Evolutionary conservation across 345 rosid species (phyloP).

Genomic region (Brassica juncea): DNA sequence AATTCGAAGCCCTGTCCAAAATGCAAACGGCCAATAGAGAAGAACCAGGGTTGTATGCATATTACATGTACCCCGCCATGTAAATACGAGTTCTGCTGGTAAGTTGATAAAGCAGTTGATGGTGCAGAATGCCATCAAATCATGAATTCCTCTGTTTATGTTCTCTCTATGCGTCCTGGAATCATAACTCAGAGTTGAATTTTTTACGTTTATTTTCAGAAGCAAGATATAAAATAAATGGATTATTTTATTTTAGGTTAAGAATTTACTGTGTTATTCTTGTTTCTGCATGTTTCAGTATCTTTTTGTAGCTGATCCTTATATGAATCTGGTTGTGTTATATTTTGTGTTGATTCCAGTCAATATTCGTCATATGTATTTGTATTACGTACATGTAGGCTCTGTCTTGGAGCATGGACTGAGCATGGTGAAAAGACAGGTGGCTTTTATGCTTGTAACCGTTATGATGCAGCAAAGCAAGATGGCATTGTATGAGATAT

Average conservation of each 20-base stretch:
- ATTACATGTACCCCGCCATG: conserved; percentile 88
- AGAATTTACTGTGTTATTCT: neutral
- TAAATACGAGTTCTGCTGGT: conserved; percentile 81
- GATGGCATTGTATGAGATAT: conserved; percentile 69
- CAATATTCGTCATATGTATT: neutral
- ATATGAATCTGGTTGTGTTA: conserved; percentile 14
- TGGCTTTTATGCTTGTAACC: conserved; percentile 77
- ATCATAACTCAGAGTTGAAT: neutral
- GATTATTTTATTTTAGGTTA: neutral
- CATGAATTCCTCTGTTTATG: neutral
- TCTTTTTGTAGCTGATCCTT: conserved; percentile 1
- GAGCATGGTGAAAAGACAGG: conserved; percentile 84
- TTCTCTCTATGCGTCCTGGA: neutral
- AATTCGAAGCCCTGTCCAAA: conserved; percentile 84
- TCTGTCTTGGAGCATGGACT: conserved; percentile 75
- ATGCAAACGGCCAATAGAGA: conserved; percentile 81
- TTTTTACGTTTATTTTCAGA: conserved; percentile 4
- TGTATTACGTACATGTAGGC: conserved; percentile 53
- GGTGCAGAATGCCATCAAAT: neutral
- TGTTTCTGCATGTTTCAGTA: conserved; percentile 10
- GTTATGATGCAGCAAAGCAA: conserved; percentile 83
- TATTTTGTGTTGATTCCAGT: neutral
- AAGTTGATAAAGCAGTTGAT: conserved; percentile 32
- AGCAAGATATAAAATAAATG: neutral
- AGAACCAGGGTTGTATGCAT: conserved; percentile 91